Base-by-base conservation (phyloP, 768 basidiomycete species). In the Psilocybe tampanensis region DNA sequence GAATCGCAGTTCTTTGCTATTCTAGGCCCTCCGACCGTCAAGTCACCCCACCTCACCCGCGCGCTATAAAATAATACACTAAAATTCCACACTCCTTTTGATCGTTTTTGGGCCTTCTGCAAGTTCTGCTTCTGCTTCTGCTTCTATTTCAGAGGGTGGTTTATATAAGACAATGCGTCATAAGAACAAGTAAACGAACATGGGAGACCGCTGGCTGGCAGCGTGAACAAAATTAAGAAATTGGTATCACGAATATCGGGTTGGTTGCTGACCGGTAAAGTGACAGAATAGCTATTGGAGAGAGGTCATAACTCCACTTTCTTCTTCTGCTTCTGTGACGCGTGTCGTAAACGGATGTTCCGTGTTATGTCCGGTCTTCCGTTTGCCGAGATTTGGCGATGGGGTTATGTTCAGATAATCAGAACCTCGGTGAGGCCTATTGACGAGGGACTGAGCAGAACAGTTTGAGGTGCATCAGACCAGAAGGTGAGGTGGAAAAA, bases 291-390 rank as follows among this genome's bases (percentile, higher is more conserved):
- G 36, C n/a, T 15, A 4, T 39, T 39, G 4, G 36, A 9, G 29
- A 29, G 29, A 29, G 29, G 29, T 29, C 29, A 29, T 29, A 29
- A 29, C 29, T 29, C 29, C 42, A 54, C 52, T 59, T 29, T 34
- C 42, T 49, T 54, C 42, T 50, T 36, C 24, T 26, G n/a, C 24
- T 54, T 42, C 42, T 32, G 32, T 44, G 11, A 19, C n/a, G n/a
- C 47, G 12, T 55, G 55, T 56, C 56, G 48, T 53, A 58, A 60
- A 44, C 55, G 57, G 48, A 54, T 41, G n/a, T 54, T 62, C 67
- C 66, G 64, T 63, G 55, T 59, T 64, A 64, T 61, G 59, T 64
- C 65, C 66, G 66, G 54, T 22, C 19, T 59, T 61, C 43, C 60
- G 52, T 39, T 39, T 39, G n/a, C 36, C 36, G 36, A 15, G 12